phyloP scores from a whole-genome alignment of 345 rosid genomes.

The Gossypium mustelinum region DNA sequence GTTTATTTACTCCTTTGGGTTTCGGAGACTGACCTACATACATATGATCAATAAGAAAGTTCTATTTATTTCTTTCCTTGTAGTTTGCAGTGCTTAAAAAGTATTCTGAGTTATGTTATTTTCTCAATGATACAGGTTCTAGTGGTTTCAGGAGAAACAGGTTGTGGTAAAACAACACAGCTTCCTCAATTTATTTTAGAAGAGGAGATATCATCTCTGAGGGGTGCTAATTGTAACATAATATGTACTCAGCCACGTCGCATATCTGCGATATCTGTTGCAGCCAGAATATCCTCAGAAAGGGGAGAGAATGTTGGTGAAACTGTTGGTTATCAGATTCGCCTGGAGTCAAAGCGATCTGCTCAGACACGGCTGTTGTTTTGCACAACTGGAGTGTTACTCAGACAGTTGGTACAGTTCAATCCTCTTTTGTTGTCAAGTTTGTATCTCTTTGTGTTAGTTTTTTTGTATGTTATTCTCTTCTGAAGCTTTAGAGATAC shows the following conservation, averaged over 20 bases:
- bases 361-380: conserved; percentile 77
- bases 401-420: conserved; percentile 66
- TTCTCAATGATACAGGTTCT: conserved; percentile 47
- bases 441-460: not conserved
- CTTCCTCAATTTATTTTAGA: conserved; percentile 93
- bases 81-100: conserved; percentile 1
- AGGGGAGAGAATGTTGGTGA: conserved; percentile 87
- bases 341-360: conserved; percentile 74
- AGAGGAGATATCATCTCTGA: conserved; percentile 68
- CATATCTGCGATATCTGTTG: conserved; percentile 91
- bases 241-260: conserved; percentile 97
- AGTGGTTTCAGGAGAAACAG: conserved; percentile 95
- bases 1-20: not conserved
- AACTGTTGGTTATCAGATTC: conserved; percentile 95
- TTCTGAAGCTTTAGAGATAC: not conserved
- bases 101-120: not conserved
- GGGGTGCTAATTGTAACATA: conserved; percentile 82
- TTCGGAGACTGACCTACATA: not conserved
- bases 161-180: conserved; percentile 98
- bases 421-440: conserved; percentile 13
- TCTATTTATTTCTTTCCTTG: conserved; percentile 2
- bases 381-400: conserved; percentile 94
- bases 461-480: not conserved
- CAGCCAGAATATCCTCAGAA: conserved; percentile 88
- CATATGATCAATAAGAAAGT: not conserved